Conservation (phyloP, 2,329 filamentous ascomycete species). For the Eurotiales sp. region DNA sequence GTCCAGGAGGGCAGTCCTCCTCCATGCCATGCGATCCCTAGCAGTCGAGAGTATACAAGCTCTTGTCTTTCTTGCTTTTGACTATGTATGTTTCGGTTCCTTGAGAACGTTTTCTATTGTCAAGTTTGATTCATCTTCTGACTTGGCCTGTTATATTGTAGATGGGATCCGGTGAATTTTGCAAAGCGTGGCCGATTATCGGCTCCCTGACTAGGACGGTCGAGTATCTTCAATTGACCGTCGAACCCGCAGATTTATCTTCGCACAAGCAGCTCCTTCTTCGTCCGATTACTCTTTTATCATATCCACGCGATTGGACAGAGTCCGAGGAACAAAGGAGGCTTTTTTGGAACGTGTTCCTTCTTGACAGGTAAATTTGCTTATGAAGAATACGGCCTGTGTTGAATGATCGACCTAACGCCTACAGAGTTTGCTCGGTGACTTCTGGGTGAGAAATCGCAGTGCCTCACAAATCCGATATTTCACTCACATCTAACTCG, state of each 20-base stretch:
- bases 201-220: slow-evolving; percentile 37
- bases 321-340: slow-evolving; percentile 38
- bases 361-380: slow-evolving; percentile 32
- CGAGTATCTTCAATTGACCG: slow-evolving; percentile 34
- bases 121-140: no score
- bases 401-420: no score
- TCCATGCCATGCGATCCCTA: no score
- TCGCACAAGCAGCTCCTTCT: slow-evolving; percentile 21
- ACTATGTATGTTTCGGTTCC: no score
- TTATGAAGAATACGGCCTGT: neutral
- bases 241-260: slow-evolving; percentile 27
- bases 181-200: slow-evolving; percentile 35
- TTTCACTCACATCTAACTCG: no score
- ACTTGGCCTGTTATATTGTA: slow-evolving; percentile 3
- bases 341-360: slow-evolving; percentile 43
- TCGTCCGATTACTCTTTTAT: slow-evolving; percentile 26
- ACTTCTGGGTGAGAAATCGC: no score
- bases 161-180: slow-evolving; percentile 29
- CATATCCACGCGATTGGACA: slow-evolving; percentile 29
- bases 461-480: no score
- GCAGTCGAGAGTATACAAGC: no score
- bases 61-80: no score
- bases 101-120: no score
- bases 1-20: no score
- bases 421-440: no score